Evolutionary conservation across 768 basidiomycete genomes (phyloP).

Genomic region (Phanerodontia chrysosporium): DNA sequence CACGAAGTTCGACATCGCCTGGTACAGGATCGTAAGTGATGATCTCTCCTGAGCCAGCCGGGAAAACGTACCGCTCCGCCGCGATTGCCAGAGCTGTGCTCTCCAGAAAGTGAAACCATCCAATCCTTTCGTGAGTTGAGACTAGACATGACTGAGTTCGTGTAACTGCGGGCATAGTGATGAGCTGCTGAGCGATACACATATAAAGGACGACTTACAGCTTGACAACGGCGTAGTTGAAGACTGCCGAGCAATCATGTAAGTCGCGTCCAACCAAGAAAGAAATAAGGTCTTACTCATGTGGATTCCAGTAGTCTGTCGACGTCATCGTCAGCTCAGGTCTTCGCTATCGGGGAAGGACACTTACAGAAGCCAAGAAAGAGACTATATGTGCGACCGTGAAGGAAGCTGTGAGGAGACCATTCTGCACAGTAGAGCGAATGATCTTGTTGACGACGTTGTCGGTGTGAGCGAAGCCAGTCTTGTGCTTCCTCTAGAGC

Average conservation of each 20-base stretch:
- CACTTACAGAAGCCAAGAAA: constrained; percentile 8
- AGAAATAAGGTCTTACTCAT: neutral
- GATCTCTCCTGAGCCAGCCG: too few species aligned
- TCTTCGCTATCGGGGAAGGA: neutral
- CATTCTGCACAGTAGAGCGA: constrained; percentile 11
- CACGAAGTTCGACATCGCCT: neutral
- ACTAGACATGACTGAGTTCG: constrained; percentile 10
- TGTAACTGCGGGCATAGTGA: constrained; percentile 2
- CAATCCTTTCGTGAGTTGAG: constrained; percentile 11
- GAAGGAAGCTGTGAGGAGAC: constrained; percentile 9
- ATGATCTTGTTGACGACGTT: constrained; percentile 13
- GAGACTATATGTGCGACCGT: constrained; percentile 9
- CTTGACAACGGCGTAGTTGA: constrained; percentile 35
- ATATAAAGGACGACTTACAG: constrained; percentile 7
- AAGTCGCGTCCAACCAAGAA: neutral
- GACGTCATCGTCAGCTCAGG: neutral
- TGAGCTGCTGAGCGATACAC: neutral
- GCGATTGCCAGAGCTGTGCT: neutral
- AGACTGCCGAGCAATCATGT: neutral
- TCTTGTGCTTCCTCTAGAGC: constrained; percentile 9
- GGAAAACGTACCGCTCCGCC: neutral
- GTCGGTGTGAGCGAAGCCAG: constrained; percentile 10
- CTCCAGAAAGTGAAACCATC: neutral
- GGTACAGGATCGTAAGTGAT: neutral
- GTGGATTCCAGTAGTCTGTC: constrained; percentile 8